Percentiles rank a stretch among this genome's conserved stretches.
Evolutionary conservation across 169 alveolate species (phyloP).

Genomic region (Cryptosporidium tyzzeri): DNA sequence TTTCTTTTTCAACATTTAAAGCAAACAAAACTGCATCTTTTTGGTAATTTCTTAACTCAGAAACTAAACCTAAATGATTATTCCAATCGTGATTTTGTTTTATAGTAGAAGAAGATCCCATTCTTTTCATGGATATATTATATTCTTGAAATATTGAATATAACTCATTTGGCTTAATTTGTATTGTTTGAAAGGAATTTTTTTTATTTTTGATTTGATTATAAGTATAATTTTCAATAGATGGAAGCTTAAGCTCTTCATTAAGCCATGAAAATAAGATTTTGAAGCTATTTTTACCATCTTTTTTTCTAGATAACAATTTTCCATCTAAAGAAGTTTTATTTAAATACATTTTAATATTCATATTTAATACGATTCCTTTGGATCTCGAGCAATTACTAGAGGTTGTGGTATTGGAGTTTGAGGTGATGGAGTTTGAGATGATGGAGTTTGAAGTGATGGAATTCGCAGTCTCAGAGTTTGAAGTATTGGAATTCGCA

Average conservation of each 20-base stretch:
- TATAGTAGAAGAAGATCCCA: neutral
- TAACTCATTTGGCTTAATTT: constrained; percentile 49
- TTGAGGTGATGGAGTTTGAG: too few relatives aligned
- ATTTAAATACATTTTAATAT: neutral
- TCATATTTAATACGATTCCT: neutral
- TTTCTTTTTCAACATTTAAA: constrained; percentile 1
- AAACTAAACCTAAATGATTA: neutral
- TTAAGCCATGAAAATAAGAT: constrained; percentile 32
- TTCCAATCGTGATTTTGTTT: constrained; percentile 6
- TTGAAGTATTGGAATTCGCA: too few relatives aligned
- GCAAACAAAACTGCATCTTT: constrained; percentile 73
- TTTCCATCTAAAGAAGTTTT: constrained; percentile 4
- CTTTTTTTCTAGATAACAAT: neutral
- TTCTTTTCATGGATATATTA: constrained; percentile 19
- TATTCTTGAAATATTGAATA: constrained; percentile 35
- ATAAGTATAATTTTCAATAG: neutral
- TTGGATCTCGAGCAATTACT: neutral
- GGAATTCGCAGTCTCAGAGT: too few relatives aligned
- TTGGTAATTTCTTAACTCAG: constrained; percentile 43
- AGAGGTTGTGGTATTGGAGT: too few relatives aligned
- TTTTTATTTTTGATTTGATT: neutral
- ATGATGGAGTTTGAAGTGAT: too few relatives aligned
- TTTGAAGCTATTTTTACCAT: constrained; percentile 12
- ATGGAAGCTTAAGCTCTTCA: constrained; percentile 29
- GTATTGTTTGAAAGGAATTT: neutral